Percentiles rank a stretch among this genome's conserved stretches.
Evolutionary conservation across 2,329 filamentous ascomycete species (phyloP).

Genomic region (Fusarium multiceps): DNA sequence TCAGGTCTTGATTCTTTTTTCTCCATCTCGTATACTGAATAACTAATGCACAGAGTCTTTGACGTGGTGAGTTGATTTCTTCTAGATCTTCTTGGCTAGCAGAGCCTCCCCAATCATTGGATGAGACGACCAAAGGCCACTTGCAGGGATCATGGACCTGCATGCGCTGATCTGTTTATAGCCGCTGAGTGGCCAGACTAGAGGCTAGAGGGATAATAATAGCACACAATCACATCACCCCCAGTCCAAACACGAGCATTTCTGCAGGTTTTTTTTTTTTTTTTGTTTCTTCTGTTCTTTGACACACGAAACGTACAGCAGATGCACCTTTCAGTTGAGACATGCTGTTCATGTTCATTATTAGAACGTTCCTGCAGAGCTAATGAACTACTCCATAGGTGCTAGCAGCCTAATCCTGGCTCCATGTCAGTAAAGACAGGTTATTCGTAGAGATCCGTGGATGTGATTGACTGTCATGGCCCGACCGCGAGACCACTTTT

Average conservation of each 20-base stretch:
- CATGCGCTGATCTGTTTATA: slow-evolving; percentile 22
- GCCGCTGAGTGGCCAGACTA: slow-evolving; percentile 21
- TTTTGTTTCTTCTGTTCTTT: neutral
- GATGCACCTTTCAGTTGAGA: neutral
- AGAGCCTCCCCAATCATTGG: slow-evolving; percentile 9
- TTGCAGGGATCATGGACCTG: slow-evolving; percentile 24
- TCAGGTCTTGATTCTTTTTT: neutral
- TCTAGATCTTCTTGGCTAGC: neutral
- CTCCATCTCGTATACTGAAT: slow-evolving; percentile 18
- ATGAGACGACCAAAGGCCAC: neutral
- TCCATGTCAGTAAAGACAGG: neutral
- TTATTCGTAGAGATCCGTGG: neutral
- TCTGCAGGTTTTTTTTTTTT: slow-evolving; percentile 11
- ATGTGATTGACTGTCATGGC: neutral
- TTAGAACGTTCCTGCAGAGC: slow-evolving; percentile 20
- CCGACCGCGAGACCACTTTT: slow-evolving; percentile 10
- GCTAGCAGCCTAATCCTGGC: slow-evolving; percentile 5
- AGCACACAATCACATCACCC: slow-evolving; percentile 30
- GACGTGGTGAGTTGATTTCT: slow-evolving; percentile 22
- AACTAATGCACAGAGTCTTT: slow-evolving; percentile 21
- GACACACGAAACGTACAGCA: neutral
- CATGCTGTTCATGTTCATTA: slow-evolving; percentile 16
- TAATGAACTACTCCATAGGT: neutral
- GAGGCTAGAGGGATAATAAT: slow-evolving; percentile 22
- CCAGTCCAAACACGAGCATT: slow-evolving; percentile 26